Conservation (phyloP, 1,139 yeast species). For the Geotrichum histeridarum region DNA sequence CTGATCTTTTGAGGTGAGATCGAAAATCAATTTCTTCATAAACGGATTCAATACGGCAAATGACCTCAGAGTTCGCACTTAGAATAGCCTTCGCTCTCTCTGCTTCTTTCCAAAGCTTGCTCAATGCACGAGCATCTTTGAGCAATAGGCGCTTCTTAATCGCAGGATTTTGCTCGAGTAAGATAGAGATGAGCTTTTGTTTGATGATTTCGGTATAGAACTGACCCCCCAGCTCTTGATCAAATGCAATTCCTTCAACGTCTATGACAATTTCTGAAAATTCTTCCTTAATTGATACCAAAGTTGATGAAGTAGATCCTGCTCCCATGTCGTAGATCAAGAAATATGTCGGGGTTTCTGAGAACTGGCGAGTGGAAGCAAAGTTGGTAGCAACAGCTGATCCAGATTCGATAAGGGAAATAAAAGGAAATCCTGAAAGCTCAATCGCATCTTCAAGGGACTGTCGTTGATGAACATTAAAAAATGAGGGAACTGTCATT, state of each 20-base stretch:
- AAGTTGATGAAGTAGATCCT: constrained; percentile 81
- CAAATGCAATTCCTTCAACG: constrained; percentile 68
- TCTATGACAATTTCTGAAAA: constrained; percentile 44
- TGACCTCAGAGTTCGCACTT: constrained; percentile 80
- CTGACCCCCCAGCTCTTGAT: constrained; percentile 67
- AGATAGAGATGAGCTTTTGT: constrained; percentile 54
- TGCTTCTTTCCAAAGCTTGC: constrained; percentile 72
- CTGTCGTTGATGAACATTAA: constrained; percentile 57
- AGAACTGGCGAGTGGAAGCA: constrained; percentile 45
- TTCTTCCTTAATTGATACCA: constrained; percentile 52
- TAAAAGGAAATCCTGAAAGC: constrained; percentile 61
- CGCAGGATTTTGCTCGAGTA: constrained; percentile 37
- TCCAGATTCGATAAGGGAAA: constrained; percentile 81
- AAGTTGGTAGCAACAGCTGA: constrained; percentile 83
- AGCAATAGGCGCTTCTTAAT: constrained; percentile 35
- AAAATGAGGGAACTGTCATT: constrained; percentile 72
- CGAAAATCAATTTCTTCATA: constrained; percentile 69
- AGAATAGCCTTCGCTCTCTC: constrained; percentile 82
- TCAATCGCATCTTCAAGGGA: constrained; percentile 71
- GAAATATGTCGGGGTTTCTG: constrained; percentile 47
- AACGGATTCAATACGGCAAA: constrained; percentile 57
- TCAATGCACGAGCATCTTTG: constrained; percentile 53
- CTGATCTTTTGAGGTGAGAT: constrained; percentile 60
- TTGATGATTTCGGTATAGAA: constrained; percentile 61
- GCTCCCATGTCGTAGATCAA: constrained; percentile 89